These are phyloP conservation scores for Kwoniella heveanensis DNA, from an alignment of 768 basidiomycete species.

Conservation along the genomic window DNA sequence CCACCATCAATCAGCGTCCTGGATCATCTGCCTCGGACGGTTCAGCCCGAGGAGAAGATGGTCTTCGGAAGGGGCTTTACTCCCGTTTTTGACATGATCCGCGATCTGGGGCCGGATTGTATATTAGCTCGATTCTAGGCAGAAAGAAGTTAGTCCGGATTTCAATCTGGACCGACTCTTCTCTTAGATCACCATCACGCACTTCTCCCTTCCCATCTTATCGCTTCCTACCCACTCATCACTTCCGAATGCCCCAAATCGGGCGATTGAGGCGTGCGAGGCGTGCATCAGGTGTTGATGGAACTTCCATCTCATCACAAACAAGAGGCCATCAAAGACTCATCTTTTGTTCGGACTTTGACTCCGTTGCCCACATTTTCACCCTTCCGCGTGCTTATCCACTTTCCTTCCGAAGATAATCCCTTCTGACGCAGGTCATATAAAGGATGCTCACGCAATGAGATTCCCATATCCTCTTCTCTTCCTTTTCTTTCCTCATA, in stretches of 20 bases:
- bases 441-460: background rate
- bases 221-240: background rate
- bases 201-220: background rate
- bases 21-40: too few relatives aligned
- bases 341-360: background rate
- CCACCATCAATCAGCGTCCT: background rate
- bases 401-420: background rate
- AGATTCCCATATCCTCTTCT: background rate
- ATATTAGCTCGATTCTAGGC: too few relatives aligned
- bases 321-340: background rate
- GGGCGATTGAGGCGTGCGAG: too few relatives aligned
- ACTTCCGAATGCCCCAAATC: too few relatives aligned
- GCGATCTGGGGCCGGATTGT: too few relatives aligned
- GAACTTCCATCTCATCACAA: background rate
- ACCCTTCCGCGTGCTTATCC: background rate
- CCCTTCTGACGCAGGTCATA: background rate
- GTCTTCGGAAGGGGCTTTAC: too few relatives aligned
- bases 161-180: background rate
- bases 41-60: too few relatives aligned
- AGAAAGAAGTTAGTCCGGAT: background rate
- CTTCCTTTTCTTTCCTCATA: background rate
- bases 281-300: background rate
- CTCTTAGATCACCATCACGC: background rate
- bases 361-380: background rate
- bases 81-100: too few relatives aligned